Conservation (phyloP, 805 yeast genomes). For the Schizosaccharomyces japonicus region DNA sequence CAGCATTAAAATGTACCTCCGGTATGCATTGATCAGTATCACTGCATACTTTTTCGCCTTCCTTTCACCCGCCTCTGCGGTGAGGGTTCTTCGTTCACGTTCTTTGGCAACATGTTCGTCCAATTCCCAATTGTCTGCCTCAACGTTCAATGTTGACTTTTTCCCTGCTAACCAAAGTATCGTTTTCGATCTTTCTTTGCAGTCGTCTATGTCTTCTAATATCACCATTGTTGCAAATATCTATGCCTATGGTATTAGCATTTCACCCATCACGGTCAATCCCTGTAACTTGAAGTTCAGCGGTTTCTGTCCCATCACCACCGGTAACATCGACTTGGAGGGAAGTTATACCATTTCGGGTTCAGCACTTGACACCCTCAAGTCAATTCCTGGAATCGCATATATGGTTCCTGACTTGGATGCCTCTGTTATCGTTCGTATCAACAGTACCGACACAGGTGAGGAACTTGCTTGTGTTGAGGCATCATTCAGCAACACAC, state of each 20-base stretch:
- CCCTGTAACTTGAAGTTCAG: constrained; percentile 35
- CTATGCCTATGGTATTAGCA: constrained; percentile 58
- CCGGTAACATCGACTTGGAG: constrained; percentile 63
- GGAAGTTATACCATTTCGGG: constrained; percentile 20
- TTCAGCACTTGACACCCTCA: constrained; percentile 21
- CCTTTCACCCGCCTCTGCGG: too few species aligned
- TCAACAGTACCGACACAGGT: constrained; percentile 15
- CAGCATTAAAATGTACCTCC: not conserved
- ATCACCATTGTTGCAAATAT: constrained; percentile 42
- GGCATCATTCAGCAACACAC: constrained; percentile 65
- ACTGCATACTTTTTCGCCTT: not conserved
- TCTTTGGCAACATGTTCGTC: constrained; percentile 68
- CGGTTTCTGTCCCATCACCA: constrained; percentile 57
- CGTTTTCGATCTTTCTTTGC: constrained; percentile 45
- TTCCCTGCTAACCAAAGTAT: constrained; percentile 43
- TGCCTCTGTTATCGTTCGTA: constrained; percentile 61
- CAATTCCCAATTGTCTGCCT: constrained; percentile 64
- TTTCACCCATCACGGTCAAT: constrained; percentile 29
- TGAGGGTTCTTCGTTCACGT: too few species aligned
- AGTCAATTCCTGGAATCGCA: constrained; percentile 52
- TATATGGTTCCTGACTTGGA: constrained; percentile 84
- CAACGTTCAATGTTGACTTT: constrained; percentile 51
- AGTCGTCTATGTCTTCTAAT: constrained; percentile 52
- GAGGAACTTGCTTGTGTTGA: constrained; percentile 72
- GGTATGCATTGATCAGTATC: not conserved